These are phyloP conservation scores for Sporothrix brasiliensis DNA, from an alignment of 2,329 filamentous ascomycete species.

Conservation along the genomic window DNA sequence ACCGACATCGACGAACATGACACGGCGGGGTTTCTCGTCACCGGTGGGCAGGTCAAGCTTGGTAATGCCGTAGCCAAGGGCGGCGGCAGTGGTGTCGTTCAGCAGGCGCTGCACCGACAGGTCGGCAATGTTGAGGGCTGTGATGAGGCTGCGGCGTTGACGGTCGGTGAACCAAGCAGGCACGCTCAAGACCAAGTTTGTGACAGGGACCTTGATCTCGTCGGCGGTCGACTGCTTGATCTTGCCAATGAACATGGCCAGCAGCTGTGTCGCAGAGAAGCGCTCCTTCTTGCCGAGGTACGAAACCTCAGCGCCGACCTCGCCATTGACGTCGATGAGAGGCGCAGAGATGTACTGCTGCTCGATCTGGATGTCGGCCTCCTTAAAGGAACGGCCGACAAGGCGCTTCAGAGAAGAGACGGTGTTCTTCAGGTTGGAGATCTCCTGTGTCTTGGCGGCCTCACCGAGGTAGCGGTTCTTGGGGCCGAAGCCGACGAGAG, in stretches of 20 bases:
- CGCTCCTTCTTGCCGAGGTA: slow-evolving; percentile 94
- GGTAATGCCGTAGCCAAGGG: slow-evolving; percentile 95
- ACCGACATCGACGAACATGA: slow-evolving; percentile 91
- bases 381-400: slow-evolving; percentile 79
- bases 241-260: slow-evolving; percentile 94
- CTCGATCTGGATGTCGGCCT: slow-evolving; percentile 92
- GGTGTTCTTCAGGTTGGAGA: slow-evolving; percentile 99
- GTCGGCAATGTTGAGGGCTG: slow-evolving; percentile 90
- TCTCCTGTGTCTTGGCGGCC: slow-evolving; percentile 96
- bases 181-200: slow-evolving; percentile 90
- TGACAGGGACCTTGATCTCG: slow-evolving; percentile 88
- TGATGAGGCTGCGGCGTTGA: slow-evolving; percentile 85
- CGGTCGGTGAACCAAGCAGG: slow-evolving; percentile 96
- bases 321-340: slow-evolving; percentile 87
- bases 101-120: slow-evolving; percentile 91
- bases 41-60: slow-evolving; percentile 87
- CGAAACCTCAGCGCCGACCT: slow-evolving; percentile 90
- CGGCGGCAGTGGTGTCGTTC: slow-evolving; percentile 96
- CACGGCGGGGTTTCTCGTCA: slow-evolving; percentile 89
- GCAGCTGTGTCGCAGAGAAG: slow-evolving; percentile 91
- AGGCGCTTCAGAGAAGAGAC: slow-evolving; percentile 91
- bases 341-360: slow-evolving; percentile 85
- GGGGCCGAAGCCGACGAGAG: slow-evolving; percentile 91
- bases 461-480: slow-evolving; percentile 95
- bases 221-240: slow-evolving; percentile 83